phyloP scores from a whole-genome alignment of 257 asterid genomes.

The Salvia splendens region DNA sequence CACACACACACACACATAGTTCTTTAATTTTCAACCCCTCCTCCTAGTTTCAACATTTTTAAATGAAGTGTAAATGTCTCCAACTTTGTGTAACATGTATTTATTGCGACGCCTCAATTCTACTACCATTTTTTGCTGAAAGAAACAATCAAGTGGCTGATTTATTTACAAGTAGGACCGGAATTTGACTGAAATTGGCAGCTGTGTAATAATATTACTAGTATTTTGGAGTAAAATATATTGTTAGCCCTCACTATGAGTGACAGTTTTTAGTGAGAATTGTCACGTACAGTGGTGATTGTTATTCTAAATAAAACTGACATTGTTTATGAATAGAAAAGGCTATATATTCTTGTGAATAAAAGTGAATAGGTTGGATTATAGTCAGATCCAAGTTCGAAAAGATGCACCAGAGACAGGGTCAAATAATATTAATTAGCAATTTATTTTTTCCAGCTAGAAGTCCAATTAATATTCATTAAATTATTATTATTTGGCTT shows the following conservation, averaged over 20 bases:
- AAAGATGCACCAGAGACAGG: no score
- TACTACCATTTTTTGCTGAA: slow-evolving; percentile 18
- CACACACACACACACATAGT: background rate
- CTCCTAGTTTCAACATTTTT: background rate
- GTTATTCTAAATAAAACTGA: no score
- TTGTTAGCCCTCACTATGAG: no score
- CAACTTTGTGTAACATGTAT: slow-evolving; percentile 33
- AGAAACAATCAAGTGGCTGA: slow-evolving; percentile 32
- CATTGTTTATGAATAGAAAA: no score
- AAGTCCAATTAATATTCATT: slow-evolving; percentile 9
- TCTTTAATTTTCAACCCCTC: no score
- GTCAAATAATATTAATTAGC: background rate
- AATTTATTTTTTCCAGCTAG: background rate
- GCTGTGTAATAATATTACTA: slow-evolving; percentile 18
- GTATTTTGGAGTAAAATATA: no score
- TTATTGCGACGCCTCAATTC: slow-evolving; percentile 26
- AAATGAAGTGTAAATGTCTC: slow-evolving; percentile 19
- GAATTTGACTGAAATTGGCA: slow-evolving; percentile 28
- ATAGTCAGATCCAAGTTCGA: no score
- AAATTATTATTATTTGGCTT: background rate
- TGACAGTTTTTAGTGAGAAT: no score
- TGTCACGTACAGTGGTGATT: no score
- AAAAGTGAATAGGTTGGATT: no score
- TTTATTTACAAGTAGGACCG: slow-evolving; percentile 39
- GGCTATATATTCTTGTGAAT: no score